phyloP scores from a whole-genome alignment of 805 yeast genomes.

The Hermanozyma aechmeae region DNA sequence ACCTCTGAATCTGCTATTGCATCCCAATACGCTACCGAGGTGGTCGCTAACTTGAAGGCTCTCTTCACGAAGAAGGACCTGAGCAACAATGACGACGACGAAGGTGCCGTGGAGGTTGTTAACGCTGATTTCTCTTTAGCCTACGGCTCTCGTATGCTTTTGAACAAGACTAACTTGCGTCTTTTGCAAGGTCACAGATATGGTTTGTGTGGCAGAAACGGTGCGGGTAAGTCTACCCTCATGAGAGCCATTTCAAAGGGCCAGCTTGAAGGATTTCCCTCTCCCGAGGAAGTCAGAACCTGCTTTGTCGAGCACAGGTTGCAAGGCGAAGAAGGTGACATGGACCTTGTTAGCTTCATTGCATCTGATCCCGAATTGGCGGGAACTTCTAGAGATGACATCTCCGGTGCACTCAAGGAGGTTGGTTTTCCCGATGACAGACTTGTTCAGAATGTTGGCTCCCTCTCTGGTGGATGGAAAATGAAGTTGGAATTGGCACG shows the following conservation, averaged over 20 bases:
- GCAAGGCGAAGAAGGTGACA: conserved; percentile 89
- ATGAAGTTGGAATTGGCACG: conserved; percentile 98
- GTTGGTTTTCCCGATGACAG: conserved; percentile 93
- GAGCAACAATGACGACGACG: conserved; percentile 45
- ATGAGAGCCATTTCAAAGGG: conserved; percentile 97
- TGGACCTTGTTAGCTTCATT: conserved; percentile 81
- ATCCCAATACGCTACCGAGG: conserved; percentile 29
- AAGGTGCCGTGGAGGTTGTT: conserved; percentile 85
- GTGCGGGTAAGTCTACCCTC: conserved; percentile 96
- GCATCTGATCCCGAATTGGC: conserved; percentile 79
- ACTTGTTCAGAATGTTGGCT: conserved; percentile 84
- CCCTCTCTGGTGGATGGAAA: conserved; percentile 98
- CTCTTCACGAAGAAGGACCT: conserved; percentile 40
- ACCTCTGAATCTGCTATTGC: conserved; percentile 17
- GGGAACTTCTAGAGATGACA: conserved; percentile 55
- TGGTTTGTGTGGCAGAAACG: conserved; percentile 96
- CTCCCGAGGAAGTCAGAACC: conserved; percentile 74
- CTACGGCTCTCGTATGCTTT: conserved; percentile 93
- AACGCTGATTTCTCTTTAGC: conserved; percentile 94
- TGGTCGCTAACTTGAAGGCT: conserved; percentile 40
- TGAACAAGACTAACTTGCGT: conserved; percentile 85
- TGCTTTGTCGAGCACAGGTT: conserved; percentile 96
- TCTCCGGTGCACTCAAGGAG: conserved; percentile 62
- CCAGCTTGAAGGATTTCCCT: conserved; percentile 95
- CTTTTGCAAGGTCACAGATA: conserved; percentile 91